Conservation (phyloP, 352 stramenopile genomes). For the Phytophthora pini region DNA sequence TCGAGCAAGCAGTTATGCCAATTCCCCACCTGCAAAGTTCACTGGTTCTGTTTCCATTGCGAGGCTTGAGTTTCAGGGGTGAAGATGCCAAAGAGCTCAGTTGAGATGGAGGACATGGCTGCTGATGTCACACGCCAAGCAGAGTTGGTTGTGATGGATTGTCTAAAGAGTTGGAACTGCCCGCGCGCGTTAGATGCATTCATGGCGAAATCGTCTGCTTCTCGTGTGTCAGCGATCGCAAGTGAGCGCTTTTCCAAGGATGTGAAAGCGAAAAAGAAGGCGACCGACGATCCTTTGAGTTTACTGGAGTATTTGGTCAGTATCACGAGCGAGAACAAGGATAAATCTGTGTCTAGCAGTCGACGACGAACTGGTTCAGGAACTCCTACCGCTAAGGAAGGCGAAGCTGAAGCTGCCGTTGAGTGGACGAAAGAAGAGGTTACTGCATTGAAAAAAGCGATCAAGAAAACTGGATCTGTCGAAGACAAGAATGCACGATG, state of each 20-base stretch:
- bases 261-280: slow-evolving; percentile 57
- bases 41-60: slow-evolving; percentile 11
- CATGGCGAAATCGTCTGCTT: slow-evolving; percentile 39
- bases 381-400: slow-evolving; percentile 16
- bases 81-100: slow-evolving; percentile 35
- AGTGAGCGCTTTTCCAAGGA: slow-evolving; percentile 66
- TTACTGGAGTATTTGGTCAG: slow-evolving; percentile 66
- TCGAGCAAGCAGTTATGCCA: neutral
- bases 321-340: slow-evolving; percentile 20
- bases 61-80: neutral
- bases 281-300: slow-evolving; percentile 7
- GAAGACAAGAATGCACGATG: slow-evolving; percentile 80
- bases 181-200: slow-evolving; percentile 61
- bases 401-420: slow-evolving; percentile 26
- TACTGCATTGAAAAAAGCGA: slow-evolving; percentile 65
- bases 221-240: slow-evolving; percentile 30
- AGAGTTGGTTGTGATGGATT: slow-evolving; percentile 78
- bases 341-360: slow-evolving; percentile 8
- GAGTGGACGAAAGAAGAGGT: slow-evolving; percentile 71
- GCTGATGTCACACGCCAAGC: slow-evolving; percentile 62
- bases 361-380: slow-evolving; percentile 5
- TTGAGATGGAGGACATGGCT: slow-evolving; percentile 22
- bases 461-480: slow-evolving; percentile 66
- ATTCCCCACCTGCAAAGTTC: neutral
- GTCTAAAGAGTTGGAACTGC: slow-evolving; percentile 65